Conservation (phyloP, 495 filamentous ascomycete species). For the Bacidia rubella region DNA sequence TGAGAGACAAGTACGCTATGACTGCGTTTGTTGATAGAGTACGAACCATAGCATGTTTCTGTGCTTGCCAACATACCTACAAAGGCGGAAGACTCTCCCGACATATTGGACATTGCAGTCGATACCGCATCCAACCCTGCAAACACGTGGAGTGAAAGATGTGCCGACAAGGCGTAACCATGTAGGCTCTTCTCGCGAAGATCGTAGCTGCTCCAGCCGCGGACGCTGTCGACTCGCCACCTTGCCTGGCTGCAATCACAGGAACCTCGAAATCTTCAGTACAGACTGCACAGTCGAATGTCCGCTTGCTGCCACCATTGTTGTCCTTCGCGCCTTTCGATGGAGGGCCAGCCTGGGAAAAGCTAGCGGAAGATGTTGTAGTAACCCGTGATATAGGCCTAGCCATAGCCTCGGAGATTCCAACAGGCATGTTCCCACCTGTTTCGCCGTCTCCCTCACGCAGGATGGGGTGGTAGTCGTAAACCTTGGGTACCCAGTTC, state of each 20-base stretch:
- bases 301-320: constrained; percentile 32
- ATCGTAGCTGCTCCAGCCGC: constrained; percentile 45
- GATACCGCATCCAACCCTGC: constrained; percentile 90
- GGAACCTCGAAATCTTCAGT: constrained; percentile 83
- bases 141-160: constrained; percentile 90
- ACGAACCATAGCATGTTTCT: neutral
- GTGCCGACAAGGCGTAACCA: constrained; percentile 95
- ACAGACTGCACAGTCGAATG: constrained; percentile 88
- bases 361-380: neutral
- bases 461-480: constrained; percentile 88
- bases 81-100: constrained; percentile 76
- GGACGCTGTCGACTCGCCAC: constrained; percentile 23
- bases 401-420: constrained; percentile 35
- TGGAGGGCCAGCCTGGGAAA: neutral
- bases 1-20: too few species aligned
- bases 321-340: constrained; percentile 26
- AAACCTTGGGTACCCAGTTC: constrained; percentile 66
- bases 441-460: constrained; percentile 63
- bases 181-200: constrained; percentile 68
- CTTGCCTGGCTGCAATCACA: constrained; percentile 45
- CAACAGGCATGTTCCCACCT: constrained; percentile 54
- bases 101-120: constrained; percentile 92
- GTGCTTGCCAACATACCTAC: constrained; percentile 24
- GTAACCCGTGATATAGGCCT: constrained; percentile 17
- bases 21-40: too few species aligned